Conservation (phyloP, 2,329 filamentous ascomycete genomes). For the Aotearoamyces nothofagi region DNA sequence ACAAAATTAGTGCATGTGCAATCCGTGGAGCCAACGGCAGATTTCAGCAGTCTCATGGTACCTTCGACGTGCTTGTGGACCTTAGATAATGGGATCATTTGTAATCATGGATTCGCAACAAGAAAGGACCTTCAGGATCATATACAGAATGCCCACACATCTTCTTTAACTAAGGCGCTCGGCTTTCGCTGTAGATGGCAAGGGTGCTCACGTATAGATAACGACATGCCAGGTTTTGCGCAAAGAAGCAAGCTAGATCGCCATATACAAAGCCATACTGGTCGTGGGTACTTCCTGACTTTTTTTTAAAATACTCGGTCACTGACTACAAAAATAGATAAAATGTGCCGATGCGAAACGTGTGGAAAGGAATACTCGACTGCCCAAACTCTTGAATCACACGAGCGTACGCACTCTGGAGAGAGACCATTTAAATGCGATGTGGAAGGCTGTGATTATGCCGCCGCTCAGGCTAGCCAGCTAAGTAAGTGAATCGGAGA, state of each 20-base stretch:
- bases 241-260: constrained; percentile 49
- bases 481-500: constrained; percentile 14
- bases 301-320: background rate
- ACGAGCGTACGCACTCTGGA: constrained; percentile 50
- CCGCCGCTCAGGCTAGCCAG: constrained; percentile 2
- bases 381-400: constrained; percentile 52
- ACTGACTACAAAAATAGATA: constrained; percentile 31
- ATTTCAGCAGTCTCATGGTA: no score
- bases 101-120: constrained; percentile 3
- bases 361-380: constrained; percentile 47
- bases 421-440: constrained; percentile 46
- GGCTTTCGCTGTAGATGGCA: constrained; percentile 42
- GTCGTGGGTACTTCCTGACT: constrained; percentile 33
- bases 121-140: constrained; percentile 38
- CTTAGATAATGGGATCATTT: background rate
- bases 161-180: constrained; percentile 25
- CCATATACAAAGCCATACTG: constrained; percentile 50
- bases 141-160: constrained; percentile 34
- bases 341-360: constrained; percentile 38
- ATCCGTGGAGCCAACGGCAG: no score
- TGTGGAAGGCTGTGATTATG: constrained; percentile 1
- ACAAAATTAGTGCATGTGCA: no score
- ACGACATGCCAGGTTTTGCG: constrained; percentile 30
- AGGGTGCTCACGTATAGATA: constrained; percentile 30
- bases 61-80: background rate